phyloP scores from a whole-genome alignment of 1,139 yeast genomes.

The Suhomyces bolitotheri region DNA sequence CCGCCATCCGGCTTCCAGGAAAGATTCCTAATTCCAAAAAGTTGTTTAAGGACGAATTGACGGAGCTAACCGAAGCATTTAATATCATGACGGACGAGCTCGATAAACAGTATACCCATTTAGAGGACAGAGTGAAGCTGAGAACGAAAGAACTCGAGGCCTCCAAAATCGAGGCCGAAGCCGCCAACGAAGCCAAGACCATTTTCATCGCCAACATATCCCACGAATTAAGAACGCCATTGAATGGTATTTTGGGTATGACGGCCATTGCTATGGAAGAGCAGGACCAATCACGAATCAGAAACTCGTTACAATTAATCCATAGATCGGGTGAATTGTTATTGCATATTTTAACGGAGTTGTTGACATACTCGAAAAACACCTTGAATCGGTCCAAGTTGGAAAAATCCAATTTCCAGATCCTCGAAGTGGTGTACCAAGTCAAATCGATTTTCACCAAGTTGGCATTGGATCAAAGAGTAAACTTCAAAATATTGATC shows the following conservation, averaged over 20 bases:
- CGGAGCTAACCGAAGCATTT: slow-evolving; percentile 84
- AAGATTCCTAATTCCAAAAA: slow-evolving; percentile 58
- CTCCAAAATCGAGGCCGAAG: slow-evolving; percentile 86
- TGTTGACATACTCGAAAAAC: slow-evolving; percentile 85
- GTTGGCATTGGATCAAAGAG: slow-evolving; percentile 76
- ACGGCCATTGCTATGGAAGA: slow-evolving; percentile 92
- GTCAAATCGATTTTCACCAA: slow-evolving; percentile 85
- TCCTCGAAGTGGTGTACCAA: slow-evolving; percentile 78
- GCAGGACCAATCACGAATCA: slow-evolving; percentile 61
- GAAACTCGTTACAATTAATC: slow-evolving; percentile 68
- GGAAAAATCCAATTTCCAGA: slow-evolving; percentile 75
- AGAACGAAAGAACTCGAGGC: slow-evolving; percentile 88
- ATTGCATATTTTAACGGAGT: slow-evolving; percentile 82
- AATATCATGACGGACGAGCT: slow-evolving; percentile 89
- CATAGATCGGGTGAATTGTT: slow-evolving; percentile 86
- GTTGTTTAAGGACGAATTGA: slow-evolving; percentile 78
- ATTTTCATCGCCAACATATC: slow-evolving; percentile 95
- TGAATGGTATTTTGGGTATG: slow-evolving; percentile 95
- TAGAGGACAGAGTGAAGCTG: slow-evolving; percentile 87
- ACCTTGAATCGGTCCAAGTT: slow-evolving; percentile 84
- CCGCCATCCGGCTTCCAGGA: slow-evolving; percentile 47
- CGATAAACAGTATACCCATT: slow-evolving; percentile 74
- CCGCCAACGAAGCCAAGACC: slow-evolving; percentile 93
- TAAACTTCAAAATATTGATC: slow-evolving; percentile 56
- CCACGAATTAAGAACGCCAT: slow-evolving; percentile 91